Evolutionary conservation across 2,329 filamentous ascomycete species (phyloP), one percentile per base, ranked within the genome.

Genomic region (Aspergillus fischeri): DNA sequence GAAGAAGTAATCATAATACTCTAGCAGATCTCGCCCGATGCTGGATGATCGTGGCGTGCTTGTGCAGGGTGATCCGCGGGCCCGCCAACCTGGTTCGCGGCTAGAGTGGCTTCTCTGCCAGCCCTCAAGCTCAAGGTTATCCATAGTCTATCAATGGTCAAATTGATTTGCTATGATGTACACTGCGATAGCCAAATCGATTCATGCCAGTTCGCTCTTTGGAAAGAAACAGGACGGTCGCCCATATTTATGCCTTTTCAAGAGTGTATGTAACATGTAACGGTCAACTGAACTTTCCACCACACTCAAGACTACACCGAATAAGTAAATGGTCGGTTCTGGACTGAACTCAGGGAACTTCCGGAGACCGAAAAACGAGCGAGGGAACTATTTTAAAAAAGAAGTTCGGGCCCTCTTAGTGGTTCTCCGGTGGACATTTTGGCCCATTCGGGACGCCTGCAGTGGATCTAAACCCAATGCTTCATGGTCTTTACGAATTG

Each of bases 61-160:
- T 63, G 60, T 60, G 60, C 60, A 60, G 42, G 58, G 55, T 35
- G 53, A 60, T 61, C 60, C 54, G 57, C 57, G 42, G 56, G 27
- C 62, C 63, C 60, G 56, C 51, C 59, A 63, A 63, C 62, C 63
- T 52, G 62, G 63, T 65, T 61, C 54, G 29, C 48, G 41, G 47
- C 50, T 44, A 17, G n/a, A 45, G 55, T 58, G 58, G 57, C 57
- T 58, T 48, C 28, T 49, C 27, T 17, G 5, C 32, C 32, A 38
- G 32, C 32, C 32, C 32, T 6, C 14, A 35, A 35, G 32, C 14
- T 38, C 32, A 17, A 17, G 32, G 14, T 7, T 7, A 14, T 38
- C 32, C 14, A 7, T 38, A 38, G 14, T 38, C 17, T 17, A 38
- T 38, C 32, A 38, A 38, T 17, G 14, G 32, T 17, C 5, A 17